These are phyloP conservation scores for Jamesozyma hellenica DNA, from an alignment of 805 yeast species.

Conservation along the genomic window DNA sequence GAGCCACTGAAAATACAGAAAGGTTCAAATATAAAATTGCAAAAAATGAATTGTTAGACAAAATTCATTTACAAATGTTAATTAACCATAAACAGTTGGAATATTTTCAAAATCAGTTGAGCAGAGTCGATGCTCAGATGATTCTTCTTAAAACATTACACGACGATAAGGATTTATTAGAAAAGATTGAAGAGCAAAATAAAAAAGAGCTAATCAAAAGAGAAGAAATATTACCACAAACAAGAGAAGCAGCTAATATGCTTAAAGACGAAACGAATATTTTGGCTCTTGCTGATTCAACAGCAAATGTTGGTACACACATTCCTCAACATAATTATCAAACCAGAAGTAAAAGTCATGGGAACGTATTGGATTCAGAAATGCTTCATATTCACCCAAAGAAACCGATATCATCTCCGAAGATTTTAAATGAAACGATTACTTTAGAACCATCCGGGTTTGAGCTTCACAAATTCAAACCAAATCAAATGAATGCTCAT, in stretches of 20 bases:
- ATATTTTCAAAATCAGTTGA: conserved; percentile 42
- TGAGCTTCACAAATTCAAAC: conserved; percentile 12
- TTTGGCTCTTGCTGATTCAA: background rate
- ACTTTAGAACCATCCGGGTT: conserved; percentile 3
- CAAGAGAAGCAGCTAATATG: conserved; percentile 11
- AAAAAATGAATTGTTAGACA: conserved; percentile 32
- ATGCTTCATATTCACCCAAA: background rate
- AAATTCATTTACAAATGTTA: conserved; percentile 50
- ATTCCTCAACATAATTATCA: conserved; percentile 22
- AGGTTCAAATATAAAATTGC: conserved; percentile 22
- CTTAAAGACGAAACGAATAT: conserved; percentile 5
- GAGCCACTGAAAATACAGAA: conserved; percentile 25
- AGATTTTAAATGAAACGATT: background rate
- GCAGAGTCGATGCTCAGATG: conserved; percentile 50
- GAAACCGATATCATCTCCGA: background rate
- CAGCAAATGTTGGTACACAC: conserved; percentile 1
- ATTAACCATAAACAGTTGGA: conserved; percentile 48
- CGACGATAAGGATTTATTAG: conserved; percentile 23
- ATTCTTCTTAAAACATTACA: conserved; percentile 38
- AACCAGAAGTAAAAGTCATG: conserved; percentile 28
- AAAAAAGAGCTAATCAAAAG: too few species aligned
- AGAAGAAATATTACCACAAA: conserved; percentile 9
- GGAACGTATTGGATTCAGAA: conserved; percentile 9
- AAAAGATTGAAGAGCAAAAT: conserved; percentile 16
- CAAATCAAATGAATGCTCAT: conserved; percentile 21